Evolutionary conservation across 345 rosid genomes (phyloP).

Genomic region (Sisymbrium altissimum): DNA sequence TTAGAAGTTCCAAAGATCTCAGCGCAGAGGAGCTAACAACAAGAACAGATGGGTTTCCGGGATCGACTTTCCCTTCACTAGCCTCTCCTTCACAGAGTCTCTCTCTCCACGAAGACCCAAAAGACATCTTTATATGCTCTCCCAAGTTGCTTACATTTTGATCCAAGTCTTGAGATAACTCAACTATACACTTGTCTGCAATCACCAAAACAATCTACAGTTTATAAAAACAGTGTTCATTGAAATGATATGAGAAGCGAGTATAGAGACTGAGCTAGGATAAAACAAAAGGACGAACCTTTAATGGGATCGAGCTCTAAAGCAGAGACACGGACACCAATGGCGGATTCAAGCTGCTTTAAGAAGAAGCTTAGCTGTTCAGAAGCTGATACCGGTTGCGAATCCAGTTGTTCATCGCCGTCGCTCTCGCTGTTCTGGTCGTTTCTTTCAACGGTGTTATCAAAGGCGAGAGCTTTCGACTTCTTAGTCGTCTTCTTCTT

Average conservation of each 20-base stretch:
- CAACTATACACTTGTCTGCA: constrained; percentile 59
- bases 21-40: constrained; percentile 67
- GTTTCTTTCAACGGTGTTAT: not conserved
- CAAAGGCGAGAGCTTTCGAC: constrained; percentile 11
- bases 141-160: constrained; percentile 49
- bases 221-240: not conserved
- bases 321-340: constrained; percentile 53
- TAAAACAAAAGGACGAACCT: constrained; percentile 38
- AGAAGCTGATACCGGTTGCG: constrained; percentile 32
- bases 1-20: constrained; percentile 66
- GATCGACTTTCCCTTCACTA: constrained; percentile 48
- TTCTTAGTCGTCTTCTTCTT: constrained; percentile 23
- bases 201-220: not conserved
- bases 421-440: not conserved
- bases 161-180: constrained; percentile 41
- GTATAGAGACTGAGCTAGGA: not conserved
- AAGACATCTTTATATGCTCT: constrained; percentile 51
- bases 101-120: constrained; percentile 64
- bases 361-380: constrained; percentile 56
- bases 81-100: constrained; percentile 47
- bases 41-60: constrained; percentile 74
- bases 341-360: constrained; percentile 53
- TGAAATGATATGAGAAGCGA: not conserved
- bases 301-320: constrained; percentile 65
- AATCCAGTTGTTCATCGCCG: not conserved